Evolutionary conservation across 2,329 filamentous ascomycete species (phyloP), one percentile per base, ranked within the genome.

Genomic region (Fusarium penzigii): DNA sequence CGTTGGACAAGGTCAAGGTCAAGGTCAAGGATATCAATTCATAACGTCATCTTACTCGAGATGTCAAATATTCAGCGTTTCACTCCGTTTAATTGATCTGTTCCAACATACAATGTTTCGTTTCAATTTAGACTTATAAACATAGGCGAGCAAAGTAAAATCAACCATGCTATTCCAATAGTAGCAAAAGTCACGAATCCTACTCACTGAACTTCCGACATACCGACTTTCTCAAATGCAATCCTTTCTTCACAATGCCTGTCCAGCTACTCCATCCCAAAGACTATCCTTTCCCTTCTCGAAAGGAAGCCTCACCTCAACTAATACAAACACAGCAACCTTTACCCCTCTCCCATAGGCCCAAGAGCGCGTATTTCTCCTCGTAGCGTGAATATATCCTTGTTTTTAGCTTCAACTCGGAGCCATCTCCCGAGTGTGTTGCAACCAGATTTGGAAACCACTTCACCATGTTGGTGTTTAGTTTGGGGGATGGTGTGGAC

Each of bases 401-500:
- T 43, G 17, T 25, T 25, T 25, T 25, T 25, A 7, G 20, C 20
- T 25, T 25, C 20, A 25, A n/a, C 32, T 17, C 46, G 29, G 29
- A 6, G 16, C 42, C 17, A 39, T 46, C 32, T 39, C 43, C 29
- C 39, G 17, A 29, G 38, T 25, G 38, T 39, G 12, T n/a, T 44
- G 17, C 39, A 17, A 42, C 52, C 55, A 16, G 25, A 52, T 48
- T 48, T 38, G 54, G 57, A 58, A 59, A 46, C 34, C 29, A 50
- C 51, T 46, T 46, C 48, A 46, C 20, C 43, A 29, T 44, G 41
- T 7, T 25, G 20, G 14, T 36, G 10, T 14, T 36, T 36, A 9
- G 10, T 9, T 17, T 36, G 29, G 17, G 17, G 29, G 42, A 51
- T 39, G 39, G 43, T 46, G 43, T 42, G 43, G 9, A 42, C 29